These are phyloP conservation scores for Hippophae gyantsensis DNA, from an alignment of 306 rosid species.

Conservation along the genomic window DNA sequence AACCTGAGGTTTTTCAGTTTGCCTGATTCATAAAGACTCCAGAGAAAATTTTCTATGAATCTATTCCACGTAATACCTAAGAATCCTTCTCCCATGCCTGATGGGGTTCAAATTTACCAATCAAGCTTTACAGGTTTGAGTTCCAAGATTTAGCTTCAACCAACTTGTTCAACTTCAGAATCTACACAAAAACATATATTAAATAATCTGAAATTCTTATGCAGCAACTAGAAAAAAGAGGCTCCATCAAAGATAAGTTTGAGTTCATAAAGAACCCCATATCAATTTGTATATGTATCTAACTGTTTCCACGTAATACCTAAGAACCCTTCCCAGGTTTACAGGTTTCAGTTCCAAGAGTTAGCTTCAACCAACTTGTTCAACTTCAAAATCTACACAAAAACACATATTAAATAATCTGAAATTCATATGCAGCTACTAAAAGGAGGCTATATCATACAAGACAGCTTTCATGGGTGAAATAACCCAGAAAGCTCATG, in stretches of 20 bases:
- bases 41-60: conserved; percentile 19
- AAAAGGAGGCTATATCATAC: conserved; percentile 2
- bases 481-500: conserved; percentile 1
- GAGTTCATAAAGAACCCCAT: conserved; percentile 9
- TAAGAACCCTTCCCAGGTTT: conserved; percentile 25
- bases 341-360: conserved; percentile 23
- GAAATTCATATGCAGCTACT: conserved; percentile 16
- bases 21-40: conserved; percentile 21
- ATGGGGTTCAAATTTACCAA: no score
- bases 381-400: conserved; percentile 50
- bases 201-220: conserved; percentile 11
- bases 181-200: conserved; percentile 42
- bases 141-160: conserved; percentile 24
- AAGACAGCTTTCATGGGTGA: neutral
- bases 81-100: conserved; percentile 13
- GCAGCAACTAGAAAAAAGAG: conserved; percentile 15
- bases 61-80: conserved; percentile 31
- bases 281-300: conserved; percentile 22
- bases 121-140: conserved; percentile 18
- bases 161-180: conserved; percentile 37
- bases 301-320: conserved; percentile 25
- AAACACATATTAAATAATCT: conserved; percentile 19
- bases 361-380: conserved; percentile 31
- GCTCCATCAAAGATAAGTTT: neutral
- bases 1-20: conserved; percentile 14